Evolutionary conservation across 768 basidiomycete genomes (phyloP), one percentile per base, ranked within the genome.

Genomic region (Dictyophora rubrovolvata): DNA sequence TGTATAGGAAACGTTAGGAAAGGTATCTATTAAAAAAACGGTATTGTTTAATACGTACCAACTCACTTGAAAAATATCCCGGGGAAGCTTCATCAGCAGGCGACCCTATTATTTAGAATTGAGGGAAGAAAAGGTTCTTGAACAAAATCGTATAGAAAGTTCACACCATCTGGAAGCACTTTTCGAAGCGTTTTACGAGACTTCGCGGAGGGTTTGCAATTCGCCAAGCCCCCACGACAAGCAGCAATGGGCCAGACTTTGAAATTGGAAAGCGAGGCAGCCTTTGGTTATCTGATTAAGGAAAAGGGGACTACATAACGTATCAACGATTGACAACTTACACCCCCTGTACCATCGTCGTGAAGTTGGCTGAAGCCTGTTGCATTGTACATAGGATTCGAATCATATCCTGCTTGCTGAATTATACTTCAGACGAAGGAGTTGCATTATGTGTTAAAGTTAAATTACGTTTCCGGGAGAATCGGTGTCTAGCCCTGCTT

Each of bases 351-450:
- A 33, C 84, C 84, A 56, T 76, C 75, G 60, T 85, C 80, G 61
- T 85, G 84, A 54, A 85, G 61, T 62, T 83, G 82, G 12, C 83
- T 84, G 65, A 84, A 85, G 0, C 84, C 84, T 1, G 76, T 82
- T 0, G 72, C 73, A 37, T 70, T 69, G 65, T 65, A 71, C 1
- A 34, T 62, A 0, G 69, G 63, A 63, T 74, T 62, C 5, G 70
- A 70, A 60, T 74, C 74, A 55, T 75, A 75, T 5, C 74, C 74
- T 0, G 72, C 74, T 59, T 74, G 72, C 73, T 75, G 54, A 3
- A 49, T 1, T n/a, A 47, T 8, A 21, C 21, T n/a, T 37, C 48
- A 21, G 4, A 21, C 18, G 22, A 28, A 6, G 10, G n/a, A 10
- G 53, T 21, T 12, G 17, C 12, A 22, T 37, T 76, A 22, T 76